phyloP scores from a whole-genome alignment of 2,329 filamentous ascomycete genomes.

The Helminthosporium solani region DNA sequence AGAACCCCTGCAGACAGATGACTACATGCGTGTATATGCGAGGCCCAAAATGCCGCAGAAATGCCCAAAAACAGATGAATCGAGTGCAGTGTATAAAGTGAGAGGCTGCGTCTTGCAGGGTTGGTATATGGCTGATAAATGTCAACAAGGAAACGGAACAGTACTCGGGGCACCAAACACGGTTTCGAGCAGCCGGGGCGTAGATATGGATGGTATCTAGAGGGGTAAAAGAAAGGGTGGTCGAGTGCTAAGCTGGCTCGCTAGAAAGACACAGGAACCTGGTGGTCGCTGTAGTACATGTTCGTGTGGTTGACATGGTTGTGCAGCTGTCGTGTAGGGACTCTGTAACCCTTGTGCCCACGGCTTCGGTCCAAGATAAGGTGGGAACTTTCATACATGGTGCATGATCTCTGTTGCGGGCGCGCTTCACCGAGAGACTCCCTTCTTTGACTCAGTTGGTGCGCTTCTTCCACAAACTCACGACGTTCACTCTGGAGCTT shows the following conservation, averaged over 20 bases:
- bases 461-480: conserved; percentile 32
- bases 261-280: conserved; percentile 34
- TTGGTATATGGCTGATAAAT: conserved; percentile 5
- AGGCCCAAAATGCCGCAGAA: conserved; percentile 13
- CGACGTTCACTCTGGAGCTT: conserved; percentile 32
- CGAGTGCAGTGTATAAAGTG: not conserved
- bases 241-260: conserved; percentile 8
- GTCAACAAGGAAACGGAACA: not conserved
- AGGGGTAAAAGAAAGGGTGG: not conserved
- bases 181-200: too few relatives aligned
- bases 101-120: conserved; percentile 10
- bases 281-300: conserved; percentile 29
- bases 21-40: not conserved
- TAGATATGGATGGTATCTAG: too few relatives aligned
- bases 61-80: conserved; percentile 15
- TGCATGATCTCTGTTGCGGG: conserved; percentile 6
- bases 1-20: not conserved
- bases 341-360: conserved; percentile 30
- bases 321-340: conserved; percentile 25
- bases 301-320: conserved; percentile 33
- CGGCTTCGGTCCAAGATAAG: not conserved
- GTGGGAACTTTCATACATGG: conserved; percentile 1
- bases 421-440: too few relatives aligned
- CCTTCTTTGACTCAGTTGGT: too few relatives aligned
- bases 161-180: too few relatives aligned